These are phyloP conservation scores for Mallotus japonicus DNA, from an alignment of 441 rosid species.

Conservation along the genomic window DNA sequence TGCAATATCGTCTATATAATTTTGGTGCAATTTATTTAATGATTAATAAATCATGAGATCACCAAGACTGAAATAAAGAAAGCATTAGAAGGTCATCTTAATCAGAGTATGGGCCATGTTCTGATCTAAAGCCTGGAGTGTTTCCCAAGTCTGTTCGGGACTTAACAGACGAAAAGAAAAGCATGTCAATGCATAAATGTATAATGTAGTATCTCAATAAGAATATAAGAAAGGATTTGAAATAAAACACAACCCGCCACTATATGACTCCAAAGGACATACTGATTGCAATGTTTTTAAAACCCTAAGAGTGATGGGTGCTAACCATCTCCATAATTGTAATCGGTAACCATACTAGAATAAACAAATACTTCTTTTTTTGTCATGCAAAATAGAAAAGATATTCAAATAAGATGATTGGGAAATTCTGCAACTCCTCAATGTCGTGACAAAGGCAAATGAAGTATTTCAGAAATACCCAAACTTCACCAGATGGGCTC, in stretches of 20 bases:
- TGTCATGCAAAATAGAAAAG: neutral
- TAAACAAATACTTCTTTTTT: neutral
- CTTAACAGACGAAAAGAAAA: neutral
- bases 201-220: neutral
- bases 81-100: neutral
- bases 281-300: neutral
- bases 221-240: too few relatives aligned
- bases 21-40: constrained; percentile 23
- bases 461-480: neutral
- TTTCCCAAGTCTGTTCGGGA: neutral
- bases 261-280: neutral
- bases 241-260: neutral
- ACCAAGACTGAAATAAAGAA: constrained; percentile 2
- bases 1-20: constrained; percentile 33
- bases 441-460: neutral
- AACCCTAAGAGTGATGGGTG: neutral
- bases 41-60: neutral
- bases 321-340: neutral
- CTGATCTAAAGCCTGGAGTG: constrained; percentile 4
- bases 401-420: constrained; percentile 4
- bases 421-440: constrained; percentile 4
- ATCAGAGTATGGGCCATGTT: neutral
- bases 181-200: neutral
- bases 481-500: neutral
- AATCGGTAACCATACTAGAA: neutral